Evolutionary conservation across 495 filamentous ascomycete species (phyloP).

Genomic region (Trichodelitschia bisporula): DNA sequence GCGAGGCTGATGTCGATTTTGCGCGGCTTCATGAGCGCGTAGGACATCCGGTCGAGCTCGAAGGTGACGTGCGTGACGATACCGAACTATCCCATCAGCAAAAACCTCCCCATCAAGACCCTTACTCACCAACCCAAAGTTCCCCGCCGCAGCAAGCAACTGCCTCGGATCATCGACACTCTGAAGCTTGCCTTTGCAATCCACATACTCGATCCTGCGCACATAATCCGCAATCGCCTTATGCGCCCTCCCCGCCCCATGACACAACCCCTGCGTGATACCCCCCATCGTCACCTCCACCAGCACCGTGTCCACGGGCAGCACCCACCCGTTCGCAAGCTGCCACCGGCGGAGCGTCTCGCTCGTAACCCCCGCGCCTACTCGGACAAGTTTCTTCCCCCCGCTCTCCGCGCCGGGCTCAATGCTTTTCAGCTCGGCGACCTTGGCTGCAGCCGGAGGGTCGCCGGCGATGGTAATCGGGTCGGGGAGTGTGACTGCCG

Average conservation of each 20-base stretch:
- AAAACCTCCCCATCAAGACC: too few relatives aligned
- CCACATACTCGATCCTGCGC: slow-evolving; percentile 24
- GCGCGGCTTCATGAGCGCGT: slow-evolving; percentile 21
- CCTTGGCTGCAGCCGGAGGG: slow-evolving; percentile 10
- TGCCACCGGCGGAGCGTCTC: slow-evolving; percentile 26
- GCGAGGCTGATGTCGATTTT: slow-evolving; percentile 22
- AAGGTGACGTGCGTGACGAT: slow-evolving; percentile 28
- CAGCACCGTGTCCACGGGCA: slow-evolving; percentile 25
- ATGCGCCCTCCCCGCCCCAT: slow-evolving; percentile 22
- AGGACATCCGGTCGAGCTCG: slow-evolving; percentile 25
- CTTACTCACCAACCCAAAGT: slow-evolving; percentile 26
- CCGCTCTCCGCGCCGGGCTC: slow-evolving; percentile 15
- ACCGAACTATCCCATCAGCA: too few relatives aligned
- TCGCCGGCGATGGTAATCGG: slow-evolving; percentile 14
- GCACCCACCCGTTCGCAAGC: slow-evolving; percentile 18
- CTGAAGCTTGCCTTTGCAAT: slow-evolving; percentile 22
- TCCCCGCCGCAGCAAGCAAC: slow-evolving; percentile 23
- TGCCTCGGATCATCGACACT: slow-evolving; percentile 17
- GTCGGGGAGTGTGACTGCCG: slow-evolving; percentile 18
- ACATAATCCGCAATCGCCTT: slow-evolving; percentile 25
- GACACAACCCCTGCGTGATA: slow-evolving; percentile 26
- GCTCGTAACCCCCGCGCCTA: slow-evolving; percentile 23
- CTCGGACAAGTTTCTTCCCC: slow-evolving; percentile 14
- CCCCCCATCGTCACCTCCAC: slow-evolving; percentile 29
- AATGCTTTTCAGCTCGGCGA: slow-evolving; percentile 13